Percentiles rank a stretch among this genome's conserved stretches.
These are phyloP conservation scores for Marasmius tenuissimus DNA, from an alignment of 1,284 basidiomycete species.

Conservation along the genomic window DNA sequence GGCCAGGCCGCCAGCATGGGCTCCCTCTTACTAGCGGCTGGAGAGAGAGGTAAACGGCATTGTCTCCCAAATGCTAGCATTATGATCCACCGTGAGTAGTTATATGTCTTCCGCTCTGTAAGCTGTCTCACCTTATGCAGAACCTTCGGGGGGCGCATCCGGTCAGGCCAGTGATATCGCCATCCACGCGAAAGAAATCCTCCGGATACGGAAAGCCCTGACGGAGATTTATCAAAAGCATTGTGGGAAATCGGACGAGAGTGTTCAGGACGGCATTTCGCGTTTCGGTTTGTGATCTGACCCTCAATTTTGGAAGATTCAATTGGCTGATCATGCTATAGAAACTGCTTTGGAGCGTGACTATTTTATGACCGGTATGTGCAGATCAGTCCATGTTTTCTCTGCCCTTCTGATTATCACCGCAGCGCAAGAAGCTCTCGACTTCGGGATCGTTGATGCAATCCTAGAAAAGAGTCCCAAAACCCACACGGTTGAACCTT, in stretches of 20 bases:
- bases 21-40: constrained; percentile 83
- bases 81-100: constrained; percentile 89
- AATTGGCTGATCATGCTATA: constrained; percentile 30
- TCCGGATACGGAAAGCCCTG: constrained; percentile 78
- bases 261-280: constrained; percentile 57
- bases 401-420: constrained; percentile 21
- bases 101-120: constrained; percentile 13
- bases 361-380: constrained; percentile 88
- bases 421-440: constrained; percentile 79
- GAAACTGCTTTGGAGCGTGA: constrained; percentile 89
- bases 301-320: constrained; percentile 17
- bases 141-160: constrained; percentile 91
- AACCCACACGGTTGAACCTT: constrained; percentile 15
- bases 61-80: constrained; percentile 90
- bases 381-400: constrained; percentile 8
- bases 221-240: constrained; percentile 85
- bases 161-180: constrained; percentile 94
- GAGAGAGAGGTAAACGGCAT: constrained; percentile 86
- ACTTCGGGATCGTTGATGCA: constrained; percentile 90
- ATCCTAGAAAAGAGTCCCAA: constrained; percentile 75
- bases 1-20: constrained; percentile 95
- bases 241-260: constrained; percentile 70
- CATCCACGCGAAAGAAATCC: constrained; percentile 91
- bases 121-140: constrained; percentile 39
- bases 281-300: constrained; percentile 68